phyloP scores from a whole-genome alignment of 2,329 filamentous ascomycete species.

The Aspergillus eucalypticola region DNA sequence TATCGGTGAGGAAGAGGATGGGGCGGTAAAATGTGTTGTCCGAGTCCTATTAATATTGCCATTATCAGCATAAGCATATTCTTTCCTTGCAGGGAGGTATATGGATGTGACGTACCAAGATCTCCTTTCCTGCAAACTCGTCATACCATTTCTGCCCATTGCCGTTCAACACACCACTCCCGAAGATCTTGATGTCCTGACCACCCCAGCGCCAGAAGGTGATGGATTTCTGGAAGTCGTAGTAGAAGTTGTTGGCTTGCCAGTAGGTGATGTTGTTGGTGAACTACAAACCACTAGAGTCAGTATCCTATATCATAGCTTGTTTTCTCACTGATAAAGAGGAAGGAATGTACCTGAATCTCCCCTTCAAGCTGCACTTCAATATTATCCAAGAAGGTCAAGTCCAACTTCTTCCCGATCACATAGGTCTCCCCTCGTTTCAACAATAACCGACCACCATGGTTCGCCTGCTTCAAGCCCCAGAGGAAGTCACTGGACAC shows the following conservation, averaged over 20 bases:
- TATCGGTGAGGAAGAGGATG: constrained; percentile 63
- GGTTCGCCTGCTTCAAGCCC: constrained; percentile 58
- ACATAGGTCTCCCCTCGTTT: constrained; percentile 57
- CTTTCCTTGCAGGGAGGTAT: too few relatives aligned
- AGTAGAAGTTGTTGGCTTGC: constrained; percentile 54
- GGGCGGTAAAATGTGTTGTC: constrained; percentile 60
- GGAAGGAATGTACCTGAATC: constrained; percentile 42
- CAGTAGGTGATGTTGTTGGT: constrained; percentile 51
- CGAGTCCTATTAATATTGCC: constrained; percentile 41
- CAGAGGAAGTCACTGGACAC: constrained; percentile 57
- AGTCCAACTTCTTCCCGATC: constrained; percentile 60
- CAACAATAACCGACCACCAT: constrained; percentile 59
- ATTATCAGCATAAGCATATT: too few relatives aligned
- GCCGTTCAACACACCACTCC: constrained; percentile 58
- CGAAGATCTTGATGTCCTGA: constrained; percentile 61
- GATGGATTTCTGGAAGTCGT: constrained; percentile 56
- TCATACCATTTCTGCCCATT: constrained; percentile 57
- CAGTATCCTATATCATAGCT: not conserved
- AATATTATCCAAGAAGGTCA: constrained; percentile 60
- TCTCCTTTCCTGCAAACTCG: constrained; percentile 46
- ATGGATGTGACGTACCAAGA: constrained; percentile 27
- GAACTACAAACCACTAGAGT: constrained; percentile 34
- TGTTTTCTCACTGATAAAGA: not conserved
- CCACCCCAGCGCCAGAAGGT: constrained; percentile 67
- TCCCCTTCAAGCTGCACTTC: constrained; percentile 62